Evolutionary conservation across 2,329 filamentous ascomycete genomes (phyloP).

Genomic region (Fusarium verticillioides): DNA sequence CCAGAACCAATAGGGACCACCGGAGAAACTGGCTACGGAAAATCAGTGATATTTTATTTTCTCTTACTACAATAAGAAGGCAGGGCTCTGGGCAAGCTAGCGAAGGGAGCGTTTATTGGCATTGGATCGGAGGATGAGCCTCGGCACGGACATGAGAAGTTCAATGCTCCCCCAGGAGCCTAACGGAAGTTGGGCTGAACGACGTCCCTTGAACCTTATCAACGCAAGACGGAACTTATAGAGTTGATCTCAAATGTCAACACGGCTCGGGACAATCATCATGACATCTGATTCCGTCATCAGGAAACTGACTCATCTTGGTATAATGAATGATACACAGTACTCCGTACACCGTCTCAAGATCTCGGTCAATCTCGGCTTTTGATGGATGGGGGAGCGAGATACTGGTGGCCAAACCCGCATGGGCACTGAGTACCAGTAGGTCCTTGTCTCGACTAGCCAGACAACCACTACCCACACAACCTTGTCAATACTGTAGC

Average conservation of each 20-base stretch:
- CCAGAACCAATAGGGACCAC: fast-evolving
- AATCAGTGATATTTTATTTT: neutral
- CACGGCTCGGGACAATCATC: fast-evolving
- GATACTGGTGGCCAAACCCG: neutral
- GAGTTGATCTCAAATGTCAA: neutral
- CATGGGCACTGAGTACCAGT: neutral
- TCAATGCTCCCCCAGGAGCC: neutral
- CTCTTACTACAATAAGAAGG: neutral
- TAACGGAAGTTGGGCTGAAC: neutral
- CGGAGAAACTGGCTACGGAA: neutral
- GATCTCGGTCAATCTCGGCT: neutral
- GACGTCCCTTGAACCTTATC: too few relatives aligned
- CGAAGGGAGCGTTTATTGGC: neutral
- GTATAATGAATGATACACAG: too few relatives aligned
- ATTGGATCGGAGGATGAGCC: neutral
- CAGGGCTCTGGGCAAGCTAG: neutral
- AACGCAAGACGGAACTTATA: neutral
- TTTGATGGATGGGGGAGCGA: neutral
- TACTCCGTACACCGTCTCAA: too few relatives aligned
- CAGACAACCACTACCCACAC: neutral
- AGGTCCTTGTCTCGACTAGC: too few relatives aligned
- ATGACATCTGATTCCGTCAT: too few relatives aligned
- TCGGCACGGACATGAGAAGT: neutral
- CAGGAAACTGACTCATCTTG: neutral
- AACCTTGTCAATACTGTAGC: neutral